Percentiles rank a stretch among this genome's conserved stretches.
Evolutionary conservation across 495 filamentous ascomycete species (phyloP).

Genomic region (Geopyxis carbonaria): DNA sequence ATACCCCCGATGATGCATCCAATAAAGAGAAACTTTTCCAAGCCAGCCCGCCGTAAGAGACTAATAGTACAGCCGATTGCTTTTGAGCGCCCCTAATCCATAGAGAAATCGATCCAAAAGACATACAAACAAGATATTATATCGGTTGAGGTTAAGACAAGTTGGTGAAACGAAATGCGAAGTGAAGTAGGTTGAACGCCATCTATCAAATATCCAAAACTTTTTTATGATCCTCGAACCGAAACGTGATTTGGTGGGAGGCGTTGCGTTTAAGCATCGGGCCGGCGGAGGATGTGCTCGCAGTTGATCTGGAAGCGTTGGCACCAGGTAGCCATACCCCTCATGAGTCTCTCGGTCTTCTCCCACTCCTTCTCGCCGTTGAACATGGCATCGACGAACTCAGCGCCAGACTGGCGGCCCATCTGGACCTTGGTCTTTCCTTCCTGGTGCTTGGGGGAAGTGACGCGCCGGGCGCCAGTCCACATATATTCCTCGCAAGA

Average conservation of each 20-base stretch:
- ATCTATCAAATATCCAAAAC: too few relatives aligned
- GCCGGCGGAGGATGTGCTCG: slow-evolving; percentile 64
- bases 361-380: slow-evolving; percentile 82
- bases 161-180: too few relatives aligned
- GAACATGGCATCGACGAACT: slow-evolving; percentile 96
- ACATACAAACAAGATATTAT: too few relatives aligned
- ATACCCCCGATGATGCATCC: too few relatives aligned
- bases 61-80: too few relatives aligned
- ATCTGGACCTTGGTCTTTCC: slow-evolving; percentile 54
- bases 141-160: too few relatives aligned
- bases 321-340: slow-evolving; percentile 78
- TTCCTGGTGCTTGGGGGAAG: slow-evolving; percentile 37
- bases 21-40: too few relatives aligned
- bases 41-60: too few relatives aligned
- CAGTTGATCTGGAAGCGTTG: slow-evolving; percentile 94
- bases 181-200: too few relatives aligned
- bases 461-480: slow-evolving; percentile 48
- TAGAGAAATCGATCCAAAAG: too few relatives aligned
- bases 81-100: too few relatives aligned
- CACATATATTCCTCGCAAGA: slow-evolving; percentile 87
- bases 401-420: slow-evolving; percentile 81
- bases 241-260: not conserved
- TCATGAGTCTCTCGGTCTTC: slow-evolving; percentile 90
- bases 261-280: slow-evolving; percentile 23
- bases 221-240: not conserved